Conservation (phyloP, 495 filamentous ascomycete species). For the Penicillium longicatenatum region DNA sequence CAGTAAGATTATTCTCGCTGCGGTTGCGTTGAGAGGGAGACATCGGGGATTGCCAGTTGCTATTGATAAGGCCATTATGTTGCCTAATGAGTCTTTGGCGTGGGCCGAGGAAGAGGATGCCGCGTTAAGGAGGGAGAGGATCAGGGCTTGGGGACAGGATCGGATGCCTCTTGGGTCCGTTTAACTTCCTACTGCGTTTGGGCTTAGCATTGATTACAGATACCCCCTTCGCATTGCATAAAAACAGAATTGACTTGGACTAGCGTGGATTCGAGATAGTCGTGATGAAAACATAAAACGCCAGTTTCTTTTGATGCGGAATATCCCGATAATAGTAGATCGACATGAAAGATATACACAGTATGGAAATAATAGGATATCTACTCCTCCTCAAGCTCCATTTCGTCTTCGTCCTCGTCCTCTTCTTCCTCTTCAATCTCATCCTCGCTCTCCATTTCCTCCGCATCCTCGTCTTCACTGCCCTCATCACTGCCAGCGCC, state of each 20-base stretch:
- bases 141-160: conserved; percentile 27
- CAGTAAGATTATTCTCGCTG: conserved; percentile 75
- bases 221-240: not conserved
- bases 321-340: conserved; percentile 12
- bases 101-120: conserved; percentile 64
- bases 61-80: conserved; percentile 74
- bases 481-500: conserved; percentile 35
- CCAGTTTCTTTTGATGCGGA: conserved; percentile 29
- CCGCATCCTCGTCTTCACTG: conserved; percentile 33
- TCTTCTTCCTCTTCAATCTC: conserved; percentile 29
- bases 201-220: not conserved
- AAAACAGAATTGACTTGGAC: not conserved
- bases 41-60: conserved; percentile 82
- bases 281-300: conserved; percentile 10
- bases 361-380: conserved; percentile 6
- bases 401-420: conserved; percentile 34
- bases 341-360: conserved; percentile 22
- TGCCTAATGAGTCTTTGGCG: conserved; percentile 63
- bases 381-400: conserved; percentile 42
- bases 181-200: conserved; percentile 14
- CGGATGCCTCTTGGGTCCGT: conserved; percentile 33
- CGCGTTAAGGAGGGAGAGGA: conserved; percentile 39
- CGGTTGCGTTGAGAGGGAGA: conserved; percentile 75
- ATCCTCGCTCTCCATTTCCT: conserved; percentile 29
- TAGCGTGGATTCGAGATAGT: not conserved